Evolutionary conservation across 176 grass and related monocot species (phyloP).

Genomic region (Microstegium vimineum): DNA sequence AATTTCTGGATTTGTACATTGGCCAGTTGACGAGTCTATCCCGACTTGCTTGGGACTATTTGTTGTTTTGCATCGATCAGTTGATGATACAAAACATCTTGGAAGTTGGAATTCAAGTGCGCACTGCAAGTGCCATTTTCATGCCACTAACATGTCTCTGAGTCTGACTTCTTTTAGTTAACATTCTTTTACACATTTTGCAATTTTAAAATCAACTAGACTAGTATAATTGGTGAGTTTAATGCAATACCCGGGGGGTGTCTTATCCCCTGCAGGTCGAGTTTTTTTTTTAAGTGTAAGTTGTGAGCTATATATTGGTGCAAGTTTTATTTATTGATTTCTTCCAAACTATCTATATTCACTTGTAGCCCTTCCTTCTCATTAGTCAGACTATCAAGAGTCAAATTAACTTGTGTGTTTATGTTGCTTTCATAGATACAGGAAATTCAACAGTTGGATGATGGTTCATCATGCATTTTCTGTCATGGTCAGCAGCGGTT

Average conservation of each 20-base stretch:
- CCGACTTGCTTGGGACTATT: not conserved
- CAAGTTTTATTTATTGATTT: not conserved
- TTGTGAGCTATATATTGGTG: not conserved
- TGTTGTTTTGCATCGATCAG: constrained; percentile 1
- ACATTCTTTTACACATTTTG: not conserved
- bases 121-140: not conserved
- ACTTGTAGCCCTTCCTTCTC: not conserved
- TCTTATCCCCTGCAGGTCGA: too few relatives aligned
- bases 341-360: constrained; percentile 5
- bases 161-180: not conserved
- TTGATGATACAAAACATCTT: not conserved
- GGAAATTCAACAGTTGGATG: constrained; percentile 50
- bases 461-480: constrained; percentile 66
- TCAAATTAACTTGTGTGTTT: constrained; percentile 12
- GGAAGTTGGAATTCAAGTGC: not conserved
- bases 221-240: not conserved
- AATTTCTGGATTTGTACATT: constrained; percentile 5
- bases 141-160: not conserved
- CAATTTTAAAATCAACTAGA: not conserved
- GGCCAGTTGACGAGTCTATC: not conserved
- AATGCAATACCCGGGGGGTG: too few relatives aligned
- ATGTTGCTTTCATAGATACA: constrained; percentile 57
- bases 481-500: constrained; percentile 82
- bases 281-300: not conserved
- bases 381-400: not conserved